Evolutionary conservation across 2,329 filamentous ascomycete genomes (phyloP), one percentile per base, ranked within the genome.

Genomic region (Lachnellula subtilissima): DNA sequence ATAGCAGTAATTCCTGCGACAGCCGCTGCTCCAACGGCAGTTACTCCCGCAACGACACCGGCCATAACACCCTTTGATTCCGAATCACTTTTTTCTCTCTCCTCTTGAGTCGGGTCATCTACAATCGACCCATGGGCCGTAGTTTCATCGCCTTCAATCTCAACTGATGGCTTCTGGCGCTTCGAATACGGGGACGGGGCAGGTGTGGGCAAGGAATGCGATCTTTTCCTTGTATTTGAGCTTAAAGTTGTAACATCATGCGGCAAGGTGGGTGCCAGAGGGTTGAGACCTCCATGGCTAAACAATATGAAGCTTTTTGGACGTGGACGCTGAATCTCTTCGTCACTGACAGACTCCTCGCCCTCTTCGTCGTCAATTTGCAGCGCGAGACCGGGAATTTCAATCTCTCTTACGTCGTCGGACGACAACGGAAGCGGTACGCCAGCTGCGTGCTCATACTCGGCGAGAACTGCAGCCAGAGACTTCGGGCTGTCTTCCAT

Each of bases 341-440:
- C 65, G 1, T 71, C 65, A 1, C 73, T 70, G 1, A 72, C 70
- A 4, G 72, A 69, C 2, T 75, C 71, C 8, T 75, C 75, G 12
- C 75, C 74, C 5, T 76, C 76, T 51, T 87, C 86, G 14, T 86
- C 85, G 54, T 89, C 85, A 55, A 78, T 83, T 61, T 84, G 79
- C 12, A 70, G 71, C 1, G 80, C 82, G 5, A 91, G 76, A 0
- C 87, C 88, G 3, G 88, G 88, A 46, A 91, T 81, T 66, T 94
- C 88, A 43, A 95, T 94, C 68, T 95, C 90, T 47, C 86, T 80
- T 7, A 93, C 74, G 67, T 95, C 90, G 48, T 84, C 79, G 37
- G 83, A 77, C 23, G 77, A 77, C 42, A 86, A 75, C 0, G 89
- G 89, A 9, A 94, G 74, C n/a, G 89, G 84, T 59, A 92, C 80